phyloP scores from a whole-genome alignment of 1,139 yeast species.

The Diutina pseudorugosa region DNA sequence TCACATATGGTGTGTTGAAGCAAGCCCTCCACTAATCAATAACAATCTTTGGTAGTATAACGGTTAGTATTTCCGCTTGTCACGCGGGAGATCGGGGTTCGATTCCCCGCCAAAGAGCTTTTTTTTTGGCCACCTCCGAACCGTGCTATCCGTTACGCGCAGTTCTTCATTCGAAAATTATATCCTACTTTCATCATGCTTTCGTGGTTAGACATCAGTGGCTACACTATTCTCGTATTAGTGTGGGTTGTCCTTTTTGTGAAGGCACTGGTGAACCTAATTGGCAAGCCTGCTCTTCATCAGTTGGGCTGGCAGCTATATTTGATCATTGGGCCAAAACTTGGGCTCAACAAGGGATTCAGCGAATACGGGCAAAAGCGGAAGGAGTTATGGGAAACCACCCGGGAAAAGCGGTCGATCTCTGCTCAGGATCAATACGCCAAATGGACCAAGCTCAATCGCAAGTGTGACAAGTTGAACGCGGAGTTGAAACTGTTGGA shows the following conservation, averaged over 20 bases:
- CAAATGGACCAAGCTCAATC: conserved; percentile 85
- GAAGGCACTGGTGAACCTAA: conserved; percentile 17
- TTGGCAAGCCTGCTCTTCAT: conserved; percentile 26
- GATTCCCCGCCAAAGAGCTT: background rate
- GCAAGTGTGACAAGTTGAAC: conserved; percentile 50
- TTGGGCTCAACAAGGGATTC: conserved; percentile 17
- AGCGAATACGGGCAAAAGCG: conserved; percentile 25
- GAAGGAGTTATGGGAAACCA: conserved; percentile 33
- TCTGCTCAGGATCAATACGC: conserved; percentile 94
- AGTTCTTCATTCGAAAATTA: background rate
- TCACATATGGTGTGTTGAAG: too few relatives aligned
- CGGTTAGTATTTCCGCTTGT: background rate
- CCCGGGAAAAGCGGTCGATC: conserved; percentile 44
- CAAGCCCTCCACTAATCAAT: too few relatives aligned
- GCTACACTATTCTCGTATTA: conserved; percentile 9
- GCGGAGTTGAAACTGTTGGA: conserved; percentile 37
- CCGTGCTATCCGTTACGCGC: background rate
- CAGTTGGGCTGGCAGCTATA: conserved; percentile 30
- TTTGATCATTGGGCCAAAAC: conserved; percentile 20
- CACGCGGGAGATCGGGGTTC: background rate
- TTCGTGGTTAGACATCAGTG: background rate
- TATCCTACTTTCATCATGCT: background rate
- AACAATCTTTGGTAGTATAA: background rate
- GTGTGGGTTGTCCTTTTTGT: conserved; percentile 20
- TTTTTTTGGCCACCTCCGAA: too few relatives aligned